Evolutionary conservation across 2,329 filamentous ascomycete genomes (phyloP).

Genomic region (Paracamarosporium sp.): DNA sequence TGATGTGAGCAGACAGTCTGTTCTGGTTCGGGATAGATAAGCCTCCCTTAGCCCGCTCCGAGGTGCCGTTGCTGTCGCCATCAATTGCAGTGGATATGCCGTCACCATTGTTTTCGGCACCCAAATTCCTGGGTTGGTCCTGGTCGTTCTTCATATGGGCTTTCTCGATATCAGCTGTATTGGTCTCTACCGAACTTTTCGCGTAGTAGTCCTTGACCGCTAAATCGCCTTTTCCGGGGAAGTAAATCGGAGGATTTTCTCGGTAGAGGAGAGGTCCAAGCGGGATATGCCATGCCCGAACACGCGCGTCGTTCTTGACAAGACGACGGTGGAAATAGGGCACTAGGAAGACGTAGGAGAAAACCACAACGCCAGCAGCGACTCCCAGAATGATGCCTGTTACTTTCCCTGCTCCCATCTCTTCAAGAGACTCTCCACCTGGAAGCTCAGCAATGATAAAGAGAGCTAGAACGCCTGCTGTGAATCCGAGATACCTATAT

Average conservation of each 20-base stretch:
- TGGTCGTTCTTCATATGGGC: neutral
- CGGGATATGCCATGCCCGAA: constrained; percentile 20
- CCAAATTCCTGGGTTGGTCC: neutral
- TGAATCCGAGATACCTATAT: constrained; percentile 51
- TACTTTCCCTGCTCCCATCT: constrained; percentile 16
- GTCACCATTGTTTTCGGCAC: neutral
- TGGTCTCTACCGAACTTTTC: constrained; percentile 5
- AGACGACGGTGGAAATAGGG: constrained; percentile 21
- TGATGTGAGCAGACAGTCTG: neutral
- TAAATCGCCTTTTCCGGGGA: constrained; percentile 38
- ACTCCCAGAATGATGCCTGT: constrained; percentile 18
- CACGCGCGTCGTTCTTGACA: constrained; percentile 17
- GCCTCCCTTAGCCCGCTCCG: neutral
- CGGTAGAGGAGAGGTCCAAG: constrained; percentile 46
- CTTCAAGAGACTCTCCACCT: constrained; percentile 14
- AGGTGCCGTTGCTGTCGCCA: neutral
- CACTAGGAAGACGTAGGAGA: constrained; percentile 18
- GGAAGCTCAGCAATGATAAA: constrained; percentile 62
- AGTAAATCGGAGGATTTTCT: constrained; percentile 47
- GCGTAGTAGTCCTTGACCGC: constrained; percentile 45
- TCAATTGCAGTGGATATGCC: constrained; percentile 7
- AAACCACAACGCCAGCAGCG: constrained; percentile 7
- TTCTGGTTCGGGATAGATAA: constrained; percentile 4
- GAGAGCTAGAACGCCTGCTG: constrained; percentile 57
- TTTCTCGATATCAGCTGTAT: constrained; percentile 8